Evolutionary conservation across 1,139 yeast species (phyloP), one percentile per base, ranked within the genome.

Genomic region (Candida frijolesensis): DNA sequence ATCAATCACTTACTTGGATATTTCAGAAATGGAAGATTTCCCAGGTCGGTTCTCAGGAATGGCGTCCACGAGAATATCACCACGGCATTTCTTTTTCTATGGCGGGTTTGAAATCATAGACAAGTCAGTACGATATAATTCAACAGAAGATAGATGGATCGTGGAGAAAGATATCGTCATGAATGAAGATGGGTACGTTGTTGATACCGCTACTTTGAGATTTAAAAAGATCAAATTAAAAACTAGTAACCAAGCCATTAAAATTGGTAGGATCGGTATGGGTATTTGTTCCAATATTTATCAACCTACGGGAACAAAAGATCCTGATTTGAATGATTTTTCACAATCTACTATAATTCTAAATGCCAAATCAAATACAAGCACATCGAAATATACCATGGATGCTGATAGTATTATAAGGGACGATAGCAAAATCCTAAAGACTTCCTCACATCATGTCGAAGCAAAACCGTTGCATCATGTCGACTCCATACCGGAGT

Each of bases 61-160:
- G 61, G 48, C 60, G 1, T 61, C 69, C 35, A 63, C 75, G 9
- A 63, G 61, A 42, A 65, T 76, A 10, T 69, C 79, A 0, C 61
- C 66, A 11, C 58, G 65, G 19, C 79, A 76, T 54, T 62, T 70
- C 11, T 74, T 76, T 54, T 71, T 71, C 51, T 74, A 65, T 51
- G 81, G 80, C 4, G 81, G 81, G 3, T 76, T 72, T 57, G 61
- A 59, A 52, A 54, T 76, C 22, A 54, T 55, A 19, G 60, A 61
- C 27, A 64, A 61, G 29, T 57, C 66, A 0, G 68, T 67, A 1
- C 52, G 54, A 3, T 66, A 68, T 50, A 51, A 60, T 18, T 52
- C 62, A 3, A 60, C 62, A 1, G 46, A 60, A 4, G 72, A 70
- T 46, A 57, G 74, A 16, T 76, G 80, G 80, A 60, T 74, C 4